These are phyloP conservation scores for Pilatotrama ljubarskyi DNA, from an alignment of 768 basidiomycete genomes.

Conservation along the genomic window DNA sequence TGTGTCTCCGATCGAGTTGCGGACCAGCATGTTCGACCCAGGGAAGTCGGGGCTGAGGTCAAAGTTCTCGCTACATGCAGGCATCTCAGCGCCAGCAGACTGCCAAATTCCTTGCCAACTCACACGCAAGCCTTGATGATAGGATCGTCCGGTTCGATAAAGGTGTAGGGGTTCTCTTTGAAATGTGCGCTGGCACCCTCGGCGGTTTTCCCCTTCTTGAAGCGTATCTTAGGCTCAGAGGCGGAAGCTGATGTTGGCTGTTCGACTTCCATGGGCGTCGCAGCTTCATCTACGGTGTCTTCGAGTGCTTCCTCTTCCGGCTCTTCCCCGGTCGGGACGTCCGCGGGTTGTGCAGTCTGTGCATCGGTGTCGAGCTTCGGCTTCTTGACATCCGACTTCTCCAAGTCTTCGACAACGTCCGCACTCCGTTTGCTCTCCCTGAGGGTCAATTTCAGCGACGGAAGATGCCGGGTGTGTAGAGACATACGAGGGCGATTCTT, in stretches of 20 bases:
- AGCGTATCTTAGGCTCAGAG: conserved; percentile 19
- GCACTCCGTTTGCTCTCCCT: conserved; percentile 50
- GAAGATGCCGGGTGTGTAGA: background rate
- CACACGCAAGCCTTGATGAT: conserved; percentile 74
- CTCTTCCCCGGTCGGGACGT: background rate
- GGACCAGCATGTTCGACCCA: conserved; percentile 73
- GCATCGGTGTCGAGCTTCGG: conserved; percentile 41
- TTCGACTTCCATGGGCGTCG: conserved; percentile 21
- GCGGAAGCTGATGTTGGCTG: background rate
- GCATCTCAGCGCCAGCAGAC: background rate
- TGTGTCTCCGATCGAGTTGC: conserved; percentile 74
- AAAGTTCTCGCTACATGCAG: conserved; percentile 61
- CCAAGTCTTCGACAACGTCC: conserved; percentile 42
- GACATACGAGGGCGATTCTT: conserved; percentile 12
- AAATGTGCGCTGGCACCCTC: conserved; percentile 34
- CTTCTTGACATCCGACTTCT: conserved; percentile 53
- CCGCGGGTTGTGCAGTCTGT: conserved; percentile 20
- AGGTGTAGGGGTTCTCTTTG: conserved; percentile 92
- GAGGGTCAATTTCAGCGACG: background rate
- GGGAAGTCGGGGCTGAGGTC: conserved; percentile 74
- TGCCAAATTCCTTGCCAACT: conserved; percentile 28
- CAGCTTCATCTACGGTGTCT: background rate
- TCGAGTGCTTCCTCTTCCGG: conserved; percentile 12
- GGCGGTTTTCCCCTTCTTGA: conserved; percentile 24
- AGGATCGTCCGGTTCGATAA: conserved; percentile 68